phyloP scores from a whole-genome alignment of 2,329 filamentous ascomycete genomes.

The Diaporthe citri region DNA sequence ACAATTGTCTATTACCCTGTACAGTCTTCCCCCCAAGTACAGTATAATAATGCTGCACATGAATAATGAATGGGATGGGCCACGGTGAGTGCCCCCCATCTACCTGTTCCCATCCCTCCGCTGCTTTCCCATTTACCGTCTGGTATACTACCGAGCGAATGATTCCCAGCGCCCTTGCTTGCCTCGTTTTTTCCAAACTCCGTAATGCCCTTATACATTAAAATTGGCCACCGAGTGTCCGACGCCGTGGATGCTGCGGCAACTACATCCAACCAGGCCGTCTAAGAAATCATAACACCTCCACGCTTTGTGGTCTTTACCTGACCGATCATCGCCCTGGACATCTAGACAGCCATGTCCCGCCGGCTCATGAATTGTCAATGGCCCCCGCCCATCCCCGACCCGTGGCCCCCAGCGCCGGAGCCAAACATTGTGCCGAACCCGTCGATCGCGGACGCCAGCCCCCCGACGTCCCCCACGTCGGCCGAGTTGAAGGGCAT shows the following conservation, averaged over 20 bases:
- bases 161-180: conserved; percentile 26
- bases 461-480: conserved; percentile 59
- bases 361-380: conserved; percentile 24
- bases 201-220: conserved; percentile 19
- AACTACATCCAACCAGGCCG: neutral
- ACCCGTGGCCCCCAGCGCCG: conserved; percentile 48
- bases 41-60: conserved; percentile 24
- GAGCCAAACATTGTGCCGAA: conserved; percentile 63
- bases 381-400: conserved; percentile 47
- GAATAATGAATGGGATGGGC: neutral
- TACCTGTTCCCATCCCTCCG: neutral
- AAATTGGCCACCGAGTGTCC: neutral
- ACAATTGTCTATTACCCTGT: conserved; percentile 22
- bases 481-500: conserved; percentile 90
- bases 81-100: neutral
- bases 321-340: neutral
- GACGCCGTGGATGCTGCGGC: conserved; percentile 10
- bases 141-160: conserved; percentile 27
- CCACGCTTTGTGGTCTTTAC: neutral
- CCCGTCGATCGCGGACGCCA: conserved; percentile 58
- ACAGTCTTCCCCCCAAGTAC: neutral
- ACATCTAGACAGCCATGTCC: neutral
- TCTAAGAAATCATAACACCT: neutral
- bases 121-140: neutral
- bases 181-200: neutral